Evolutionary conservation across 116 monocot genomes (phyloP).

Genomic region (Dioscorea cayenensis): DNA sequence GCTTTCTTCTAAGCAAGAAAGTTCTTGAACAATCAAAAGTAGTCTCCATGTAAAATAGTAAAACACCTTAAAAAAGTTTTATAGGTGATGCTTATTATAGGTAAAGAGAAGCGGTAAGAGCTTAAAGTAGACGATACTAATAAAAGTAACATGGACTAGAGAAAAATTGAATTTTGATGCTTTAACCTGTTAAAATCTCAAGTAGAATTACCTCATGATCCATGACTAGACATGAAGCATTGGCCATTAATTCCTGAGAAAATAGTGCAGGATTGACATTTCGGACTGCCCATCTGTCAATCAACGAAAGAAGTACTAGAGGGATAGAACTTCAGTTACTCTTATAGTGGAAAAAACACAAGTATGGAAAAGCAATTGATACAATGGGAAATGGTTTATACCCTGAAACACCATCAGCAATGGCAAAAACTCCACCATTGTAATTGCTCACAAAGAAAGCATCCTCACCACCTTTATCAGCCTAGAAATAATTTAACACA

Average conservation of each 20-base stretch:
- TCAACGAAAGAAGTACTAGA: conserved; percentile 35
- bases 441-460: conserved; percentile 66
- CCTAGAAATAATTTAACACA: conserved; percentile 22
- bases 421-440: conserved; percentile 66
- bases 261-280: conserved; percentile 85
- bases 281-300: conserved; percentile 80
- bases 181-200: background rate
- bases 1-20: no score
- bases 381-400: conserved; percentile 16
- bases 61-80: no score
- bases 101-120: no score
- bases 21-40: no score
- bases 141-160: no score
- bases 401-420: conserved; percentile 99
- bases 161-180: background rate
- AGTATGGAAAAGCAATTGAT: background rate
- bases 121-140: no score
- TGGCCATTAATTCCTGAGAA: conserved; percentile 71
- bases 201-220: conserved; percentile 65
- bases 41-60: no score
- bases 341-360: conserved; percentile 4
- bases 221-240: conserved; percentile 47
- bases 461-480: conserved; percentile 85
- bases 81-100: no score
- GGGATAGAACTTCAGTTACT: conserved; percentile 14